Evolutionary conservation across 371 early-diverging fungal genomes (phyloP), one percentile per base, ranked within the genome.

Genomic region (Lichtheimia ornata): DNA sequence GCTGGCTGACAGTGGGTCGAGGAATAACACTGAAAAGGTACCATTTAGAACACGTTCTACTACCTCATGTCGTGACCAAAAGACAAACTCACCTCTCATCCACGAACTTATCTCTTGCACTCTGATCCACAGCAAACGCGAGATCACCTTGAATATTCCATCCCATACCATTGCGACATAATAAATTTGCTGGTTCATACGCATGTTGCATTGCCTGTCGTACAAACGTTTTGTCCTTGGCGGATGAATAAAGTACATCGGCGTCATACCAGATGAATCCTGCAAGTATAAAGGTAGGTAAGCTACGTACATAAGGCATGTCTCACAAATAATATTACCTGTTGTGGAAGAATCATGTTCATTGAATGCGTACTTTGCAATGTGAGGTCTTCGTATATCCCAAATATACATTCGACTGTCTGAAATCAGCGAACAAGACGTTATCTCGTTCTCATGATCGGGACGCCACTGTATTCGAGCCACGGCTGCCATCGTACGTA

Each of bases 391-490:
- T 14, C 83, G 74, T 1, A 92, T 71, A 77, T 94, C 93, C 91
- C 91, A 94, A 0, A 93, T 69, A 55, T 88, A 86, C 18, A 94
- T 84, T 9, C 88, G 72, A 43, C 74, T 72, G 61, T 93, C 94
- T 2, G 83, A 84, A 14, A 74, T 61, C 50, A 94, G 63, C 0
- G 90, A 81, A 54, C 91, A 89, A 0, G 90, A 89, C 0, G 96
- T 92, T 25, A 94, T 84, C 54, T 93, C 84, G 67, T 85, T 71
- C 6, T 81, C 78, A 63, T 76, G 70, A 24, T 80, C 81, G 2
- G 96, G 96, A 28, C 94, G 79, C 94, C 94, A 95, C 45, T 85
- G 81, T 2, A 94, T 83, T 18, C 90, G 83, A 9, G 91, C 76
- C 0, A 93, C 90, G 15, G 86, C 74, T 5, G 88, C 84, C 61